A percentile compares a stretch with the other conserved stretches of the same genome.
Evolutionary conservation across 2,329 filamentous ascomycete genomes (phyloP).

Genomic region (Colletotrichum chlorophyti): DNA sequence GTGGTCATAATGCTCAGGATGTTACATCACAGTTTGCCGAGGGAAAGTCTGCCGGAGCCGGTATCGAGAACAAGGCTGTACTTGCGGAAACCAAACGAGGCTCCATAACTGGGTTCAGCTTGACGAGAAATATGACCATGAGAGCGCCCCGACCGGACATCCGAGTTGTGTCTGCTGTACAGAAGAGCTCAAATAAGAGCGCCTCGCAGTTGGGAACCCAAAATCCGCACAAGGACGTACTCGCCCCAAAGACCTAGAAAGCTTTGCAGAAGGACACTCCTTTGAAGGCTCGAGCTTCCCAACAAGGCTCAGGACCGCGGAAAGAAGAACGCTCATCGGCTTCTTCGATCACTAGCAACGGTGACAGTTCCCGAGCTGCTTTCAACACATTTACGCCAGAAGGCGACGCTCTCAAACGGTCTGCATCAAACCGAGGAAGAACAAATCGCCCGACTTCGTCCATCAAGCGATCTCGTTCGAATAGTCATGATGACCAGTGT

Average conservation of each 20-base stretch:
- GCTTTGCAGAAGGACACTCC: background rate
- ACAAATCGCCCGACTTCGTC: background rate
- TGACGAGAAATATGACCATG: background rate
- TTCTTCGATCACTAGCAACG: too few species aligned
- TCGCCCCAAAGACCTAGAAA: slow-evolving; percentile 11
- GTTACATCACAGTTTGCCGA: too few species aligned
- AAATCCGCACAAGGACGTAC: background rate
- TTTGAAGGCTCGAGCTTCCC: background rate
- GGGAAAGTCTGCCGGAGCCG: background rate
- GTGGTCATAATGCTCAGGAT: too few species aligned
- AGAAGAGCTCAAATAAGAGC: too few species aligned
- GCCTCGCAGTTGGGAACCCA: background rate
- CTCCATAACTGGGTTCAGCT: background rate
- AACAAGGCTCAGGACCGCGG: too few species aligned
- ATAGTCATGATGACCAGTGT: background rate
- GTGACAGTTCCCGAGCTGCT: too few species aligned
- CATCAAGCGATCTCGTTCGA: background rate
- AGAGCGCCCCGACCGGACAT: slow-evolving; percentile 5
- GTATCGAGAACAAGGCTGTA: too few species aligned
- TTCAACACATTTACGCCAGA: too few species aligned
- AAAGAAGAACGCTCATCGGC: too few species aligned
- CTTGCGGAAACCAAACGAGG: background rate
- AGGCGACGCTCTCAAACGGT: too few species aligned
- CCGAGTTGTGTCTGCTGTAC: background rate
- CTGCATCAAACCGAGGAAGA: too few species aligned